Percentiles rank a stretch among this genome's conserved stretches.
These are phyloP conservation scores for Trichopus zeylanicus DNA, from an alignment of 116 monocot genomes.

Conservation along the genomic window DNA sequence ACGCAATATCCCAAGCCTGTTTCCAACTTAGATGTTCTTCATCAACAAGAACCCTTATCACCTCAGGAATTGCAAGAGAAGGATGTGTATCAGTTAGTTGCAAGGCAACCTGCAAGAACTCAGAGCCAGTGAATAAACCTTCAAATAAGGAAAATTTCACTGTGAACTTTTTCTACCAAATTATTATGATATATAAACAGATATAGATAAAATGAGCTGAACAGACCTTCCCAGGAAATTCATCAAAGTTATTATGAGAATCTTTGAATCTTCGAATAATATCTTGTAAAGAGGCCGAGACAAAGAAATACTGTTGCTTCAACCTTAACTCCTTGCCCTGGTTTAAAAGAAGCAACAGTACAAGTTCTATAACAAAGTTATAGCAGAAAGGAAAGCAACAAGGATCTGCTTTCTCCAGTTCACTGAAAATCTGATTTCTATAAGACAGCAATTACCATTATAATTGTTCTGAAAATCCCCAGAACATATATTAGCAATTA, in stretches of 20 bases:
- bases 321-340: constrained; percentile 43
- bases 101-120: constrained; percentile 22
- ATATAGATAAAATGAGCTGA: not conserved
- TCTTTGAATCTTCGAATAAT: constrained; percentile 35
- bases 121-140: not conserved
- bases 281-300: constrained; percentile 40
- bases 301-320: constrained; percentile 45
- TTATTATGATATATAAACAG: not conserved
- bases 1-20: constrained; percentile 18
- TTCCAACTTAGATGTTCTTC: constrained; percentile 22
- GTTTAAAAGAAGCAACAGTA: not conserved
- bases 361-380: too few species aligned
- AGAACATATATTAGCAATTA: too few species aligned
- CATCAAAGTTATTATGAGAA: constrained; percentile 20
- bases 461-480: too few species aligned
- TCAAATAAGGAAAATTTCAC: not conserved
- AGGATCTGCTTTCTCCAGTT: too few species aligned
- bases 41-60: constrained; percentile 30
- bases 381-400: too few species aligned
- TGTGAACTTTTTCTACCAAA: not conserved
- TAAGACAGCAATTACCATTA: not conserved
- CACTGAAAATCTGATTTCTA: not conserved
- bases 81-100: constrained; percentile 32
- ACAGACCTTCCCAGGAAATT: constrained; percentile 33
- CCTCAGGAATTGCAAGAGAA: constrained; percentile 28